Evolutionary conservation across 176 grass and related monocot species (phyloP), one percentile per base, ranked within the genome.

Genomic region (Oryza meridionalis): DNA sequence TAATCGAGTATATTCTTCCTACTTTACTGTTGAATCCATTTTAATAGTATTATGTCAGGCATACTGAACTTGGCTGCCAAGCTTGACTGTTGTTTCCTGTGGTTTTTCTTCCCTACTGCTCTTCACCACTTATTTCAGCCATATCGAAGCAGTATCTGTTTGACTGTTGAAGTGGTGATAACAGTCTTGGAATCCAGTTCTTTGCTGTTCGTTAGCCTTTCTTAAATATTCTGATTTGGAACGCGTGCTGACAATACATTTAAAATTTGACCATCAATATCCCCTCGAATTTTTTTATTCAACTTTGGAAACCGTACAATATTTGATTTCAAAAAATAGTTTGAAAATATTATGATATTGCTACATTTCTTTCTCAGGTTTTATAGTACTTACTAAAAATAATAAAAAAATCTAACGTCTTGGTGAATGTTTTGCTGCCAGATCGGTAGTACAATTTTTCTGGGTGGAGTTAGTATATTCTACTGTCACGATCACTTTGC

Each of bases 41-140:
- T 33, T 65, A 9, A 11, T 14, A 79, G 19, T 58, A 33, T 73
- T 75, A 21, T 61, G 0, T 67, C 7, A 27, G 61, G 61, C 33
- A 32, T 35, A 7, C 45, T 88, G 33, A 46, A 74, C 75, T 31
- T 79, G 67, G 16, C 44, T 79, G 29, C 80, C 66, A 83, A 83
- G 42, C 13, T 76, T 76, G 25, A 14, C 66, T 76, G 53, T 58
- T n/a, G 53, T 9, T 7, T 47, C 65, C 9, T 26, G 2, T 51
- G 22, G 22, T 5, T 65, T 71, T 45, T 17, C 59, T 45, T 24
- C 59, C 1, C 47, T 7, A 13, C 11, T 51, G 51, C 32, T 45
- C 11, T 72, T 76, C 4, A 29, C 40, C 44, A 58, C 16, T 77
- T 22, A 62, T 24, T 24, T 24, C n/a, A 22, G 2, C 2, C n/a